These are phyloP conservation scores for Cyphellophora europaea DNA, from an alignment of 2,329 filamentous ascomycete genomes.

Conservation along the genomic window DNA sequence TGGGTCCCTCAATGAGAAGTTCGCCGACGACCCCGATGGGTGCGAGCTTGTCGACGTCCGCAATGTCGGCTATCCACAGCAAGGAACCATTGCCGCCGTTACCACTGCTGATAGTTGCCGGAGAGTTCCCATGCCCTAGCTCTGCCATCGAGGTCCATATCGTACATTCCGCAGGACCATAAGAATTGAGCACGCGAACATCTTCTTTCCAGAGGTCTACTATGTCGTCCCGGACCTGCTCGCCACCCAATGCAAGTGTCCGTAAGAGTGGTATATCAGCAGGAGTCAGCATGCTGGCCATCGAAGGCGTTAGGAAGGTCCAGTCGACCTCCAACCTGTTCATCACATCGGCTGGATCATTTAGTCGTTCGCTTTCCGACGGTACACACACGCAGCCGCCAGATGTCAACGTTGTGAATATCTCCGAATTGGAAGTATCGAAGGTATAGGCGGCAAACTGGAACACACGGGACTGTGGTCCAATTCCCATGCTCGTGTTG, in stretches of 20 bases:
- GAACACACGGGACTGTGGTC: slow-evolving; percentile 69
- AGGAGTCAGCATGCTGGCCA: slow-evolving; percentile 69
- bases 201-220: slow-evolving; percentile 74
- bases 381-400: slow-evolving; percentile 80
- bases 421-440: slow-evolving; percentile 84
- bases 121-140: too few species aligned
- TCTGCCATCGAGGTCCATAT: too few species aligned
- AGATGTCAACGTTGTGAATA: slow-evolving; percentile 92
- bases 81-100: too few species aligned
- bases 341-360: too few species aligned
- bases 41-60: too few species aligned
- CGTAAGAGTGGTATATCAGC: slow-evolving; percentile 68
- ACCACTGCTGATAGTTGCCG: too few species aligned
- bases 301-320: slow-evolving; percentile 81
- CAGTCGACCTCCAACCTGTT: too few species aligned
- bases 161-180: slow-evolving; percentile 85
- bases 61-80: too few species aligned
- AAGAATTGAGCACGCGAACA: slow-evolving; percentile 79
- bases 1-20: too few species aligned
- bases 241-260: slow-evolving; percentile 92
- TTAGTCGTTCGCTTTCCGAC: too few species aligned
- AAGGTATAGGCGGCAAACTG: slow-evolving; percentile 95
- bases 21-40: too few species aligned
- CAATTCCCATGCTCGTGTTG: too few species aligned
- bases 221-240: slow-evolving; percentile 81